Evolutionary conservation across 1,284 basidiomycete genomes (phyloP).

Genomic region (Agaricales sp.): DNA sequence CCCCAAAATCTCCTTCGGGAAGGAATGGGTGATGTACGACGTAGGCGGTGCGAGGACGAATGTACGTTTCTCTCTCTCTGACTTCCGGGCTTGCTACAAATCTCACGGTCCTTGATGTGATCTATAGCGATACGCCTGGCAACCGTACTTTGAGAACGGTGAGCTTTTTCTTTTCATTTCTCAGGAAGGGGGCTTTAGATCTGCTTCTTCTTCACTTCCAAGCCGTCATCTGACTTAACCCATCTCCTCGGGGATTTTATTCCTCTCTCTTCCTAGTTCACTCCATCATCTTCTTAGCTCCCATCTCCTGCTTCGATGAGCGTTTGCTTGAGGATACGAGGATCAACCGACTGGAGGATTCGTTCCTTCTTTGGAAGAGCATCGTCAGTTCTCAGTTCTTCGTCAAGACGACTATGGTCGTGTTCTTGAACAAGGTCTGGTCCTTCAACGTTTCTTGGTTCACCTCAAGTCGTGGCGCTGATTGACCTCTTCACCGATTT

Average conservation of each 20-base stretch:
- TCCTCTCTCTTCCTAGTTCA: conserved; percentile 26
- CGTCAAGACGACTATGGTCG: conserved; percentile 41
- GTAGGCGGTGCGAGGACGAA: conserved; percentile 43
- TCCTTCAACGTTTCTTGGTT: conserved; percentile 21
- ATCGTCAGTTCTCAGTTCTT: conserved; percentile 48
- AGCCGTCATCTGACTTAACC: too few relatives aligned
- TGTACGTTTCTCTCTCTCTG: conserved; percentile 17
- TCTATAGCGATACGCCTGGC: conserved; percentile 36
- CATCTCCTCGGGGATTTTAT: neutral
- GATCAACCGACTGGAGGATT: conserved; percentile 58
- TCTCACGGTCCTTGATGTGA: conserved; percentile 4
- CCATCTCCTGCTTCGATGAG: conserved; percentile 55
- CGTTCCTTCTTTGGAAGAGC: conserved; percentile 51
- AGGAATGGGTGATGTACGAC: conserved; percentile 40
- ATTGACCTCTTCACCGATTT: neutral
- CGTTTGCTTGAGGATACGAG: conserved; percentile 45
- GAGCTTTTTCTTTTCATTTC: neutral
- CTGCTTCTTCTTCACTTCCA: conserved; percentile 26
- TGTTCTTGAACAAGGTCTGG: conserved; percentile 63
- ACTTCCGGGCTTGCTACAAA: neutral
- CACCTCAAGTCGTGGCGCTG: neutral
- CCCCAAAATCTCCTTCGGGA: conserved; percentile 19
- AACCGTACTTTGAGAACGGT: conserved; percentile 49
- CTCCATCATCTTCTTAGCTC: conserved; percentile 48
- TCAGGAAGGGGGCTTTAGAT: neutral